Conservation (phyloP, 495 filamentous ascomycete genomes). For the Endocarpon pusillum region DNA sequence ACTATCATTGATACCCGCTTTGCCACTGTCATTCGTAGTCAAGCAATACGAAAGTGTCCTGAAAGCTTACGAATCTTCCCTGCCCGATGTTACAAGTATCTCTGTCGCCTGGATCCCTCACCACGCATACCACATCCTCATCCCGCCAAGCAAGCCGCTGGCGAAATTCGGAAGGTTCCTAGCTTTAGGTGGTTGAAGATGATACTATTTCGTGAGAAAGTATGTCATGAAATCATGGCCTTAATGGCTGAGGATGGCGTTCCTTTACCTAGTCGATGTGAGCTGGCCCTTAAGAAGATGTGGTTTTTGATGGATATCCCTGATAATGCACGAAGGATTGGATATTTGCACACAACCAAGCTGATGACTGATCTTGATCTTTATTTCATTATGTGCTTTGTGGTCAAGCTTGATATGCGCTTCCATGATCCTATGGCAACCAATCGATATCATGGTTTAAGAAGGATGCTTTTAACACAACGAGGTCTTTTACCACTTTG, state of each 20-base stretch:
- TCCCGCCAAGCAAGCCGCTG: conserved; percentile 2
- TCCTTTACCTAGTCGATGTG: conserved; percentile 26
- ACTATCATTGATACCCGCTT: conserved; percentile 26
- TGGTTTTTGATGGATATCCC: conserved; percentile 50
- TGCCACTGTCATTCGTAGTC: conserved; percentile 23
- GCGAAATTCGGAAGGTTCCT: conserved; percentile 22
- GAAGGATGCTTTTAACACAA: conserved; percentile 42
- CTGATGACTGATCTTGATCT: conserved; percentile 38
- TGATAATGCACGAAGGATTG: conserved; percentile 28
- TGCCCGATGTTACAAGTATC: conserved; percentile 28
- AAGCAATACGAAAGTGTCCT: conserved; percentile 23
- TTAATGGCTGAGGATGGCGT: conserved; percentile 32
- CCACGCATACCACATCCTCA: conserved; percentile 9
- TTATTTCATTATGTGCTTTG: conserved; percentile 34
- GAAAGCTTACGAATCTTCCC: conserved; percentile 31
- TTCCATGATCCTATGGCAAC: conserved; percentile 34
- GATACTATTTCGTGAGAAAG: conserved; percentile 28
- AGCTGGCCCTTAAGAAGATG: conserved; percentile 34
- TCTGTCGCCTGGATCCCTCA: conserved; percentile 34
- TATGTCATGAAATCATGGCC: conserved; percentile 36
- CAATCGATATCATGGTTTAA: conserved; percentile 20
- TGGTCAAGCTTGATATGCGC: conserved; percentile 43
- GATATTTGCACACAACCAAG: conserved; percentile 26
- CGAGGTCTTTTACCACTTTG: conserved; percentile 30
- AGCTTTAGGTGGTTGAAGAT: conserved; percentile 35